Conservation (phyloP, 345 rosid genomes). For the Viola odorata region DNA sequence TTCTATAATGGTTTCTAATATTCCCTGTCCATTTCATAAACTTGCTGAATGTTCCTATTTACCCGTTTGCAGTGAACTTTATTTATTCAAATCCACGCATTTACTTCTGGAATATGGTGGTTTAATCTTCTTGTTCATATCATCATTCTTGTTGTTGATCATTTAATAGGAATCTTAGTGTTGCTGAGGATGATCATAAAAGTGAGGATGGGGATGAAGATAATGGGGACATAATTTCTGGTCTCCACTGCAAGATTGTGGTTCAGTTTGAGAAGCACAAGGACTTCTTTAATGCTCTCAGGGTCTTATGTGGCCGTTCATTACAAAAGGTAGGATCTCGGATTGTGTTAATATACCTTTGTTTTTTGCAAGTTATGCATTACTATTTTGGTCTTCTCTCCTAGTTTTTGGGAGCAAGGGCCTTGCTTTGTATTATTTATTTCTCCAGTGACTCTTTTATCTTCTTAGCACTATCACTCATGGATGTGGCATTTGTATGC, state of each 20-base stretch:
- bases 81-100: background rate
- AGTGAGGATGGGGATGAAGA: constrained; percentile 49
- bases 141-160: background rate
- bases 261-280: constrained; percentile 74
- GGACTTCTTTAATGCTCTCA: constrained; percentile 69
- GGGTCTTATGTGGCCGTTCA: constrained; percentile 73
- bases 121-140: background rate
- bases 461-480: no score
- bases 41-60: no score
- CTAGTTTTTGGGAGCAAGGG: background rate
- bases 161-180: constrained; percentile 66
- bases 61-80: no score
- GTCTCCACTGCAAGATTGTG: constrained; percentile 85
- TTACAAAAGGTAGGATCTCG: constrained; percentile 59
- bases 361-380: background rate
- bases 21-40: no score
- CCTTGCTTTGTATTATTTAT: background rate
- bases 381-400: background rate
- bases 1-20: no score
- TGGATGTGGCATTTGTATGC: no score
- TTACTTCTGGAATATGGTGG: background rate
- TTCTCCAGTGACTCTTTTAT: no score
- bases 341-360: background rate
- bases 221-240: constrained; percentile 49
- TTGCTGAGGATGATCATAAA: constrained; percentile 71